Base-by-base conservation (phyloP, 2,329 filamentous ascomycete genomes). In the Cordyceps tenuipes region DNA sequence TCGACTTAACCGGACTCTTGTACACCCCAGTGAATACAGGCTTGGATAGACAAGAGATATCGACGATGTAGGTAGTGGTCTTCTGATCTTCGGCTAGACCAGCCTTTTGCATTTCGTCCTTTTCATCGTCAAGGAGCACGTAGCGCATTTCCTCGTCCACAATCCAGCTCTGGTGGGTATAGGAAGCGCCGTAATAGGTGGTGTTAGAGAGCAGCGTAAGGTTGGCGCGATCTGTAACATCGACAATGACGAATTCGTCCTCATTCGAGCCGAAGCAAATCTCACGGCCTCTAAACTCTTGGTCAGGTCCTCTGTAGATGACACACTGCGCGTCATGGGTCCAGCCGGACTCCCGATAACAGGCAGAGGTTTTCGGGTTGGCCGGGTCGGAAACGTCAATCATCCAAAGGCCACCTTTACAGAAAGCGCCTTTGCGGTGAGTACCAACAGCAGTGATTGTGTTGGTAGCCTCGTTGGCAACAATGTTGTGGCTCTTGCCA, bases 281-380 rank as follows among this genome's bases (percentile, higher is more conserved):
- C 58, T 83, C 79, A 1, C 70, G 72, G 26, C 76, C 79, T 3
- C 70, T 68, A 67, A 78, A 83, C 26, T 72, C 65, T 26, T 68
- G 69, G 62, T 82, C 77, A 0, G 81, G 80, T 0, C 81, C 81
- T 7, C 73, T 75, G 64, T 83, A 83, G 34, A 79, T 76, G 31
- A 84, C 69, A 62, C 82, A 84, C 66, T 85, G 81, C 0, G 82
- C 82, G 62, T 85, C 82, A 65, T 85, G 82, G 2, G 84, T 77
- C 65, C 82, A 82, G 29, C 77, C 79, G 61, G 81, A 79, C 15
- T 73, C 62, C 36, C 72, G 71, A n/a, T 75, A 76, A 63, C 78
- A 82, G 60, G 79, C 79, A 3, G 79, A 72, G n/a, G 72, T 76
- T n/a, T 69, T 76, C 2, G 81, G 81, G 15, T 78, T 79, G 13